A percentile compares a stretch with the other conserved stretches of the same genome.
Conservation (phyloP, 805 yeast genomes). For the Nakazawaea laoshanensis region DNA sequence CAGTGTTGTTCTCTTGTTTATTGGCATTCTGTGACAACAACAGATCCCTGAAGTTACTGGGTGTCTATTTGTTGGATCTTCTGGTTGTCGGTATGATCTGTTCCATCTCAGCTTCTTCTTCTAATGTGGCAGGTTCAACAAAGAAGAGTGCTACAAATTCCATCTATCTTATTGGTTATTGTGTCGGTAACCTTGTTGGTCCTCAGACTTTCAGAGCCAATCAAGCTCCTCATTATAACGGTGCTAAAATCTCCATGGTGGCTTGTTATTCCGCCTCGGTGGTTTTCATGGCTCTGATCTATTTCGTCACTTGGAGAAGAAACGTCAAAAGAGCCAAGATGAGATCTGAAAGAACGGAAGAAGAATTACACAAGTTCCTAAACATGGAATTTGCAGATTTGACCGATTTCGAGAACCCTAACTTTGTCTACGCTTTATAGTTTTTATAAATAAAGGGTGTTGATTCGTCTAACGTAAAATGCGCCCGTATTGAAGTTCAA, state of each 20-base stretch:
- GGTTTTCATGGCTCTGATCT: constrained; percentile 22
- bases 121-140: constrained; percentile 56
- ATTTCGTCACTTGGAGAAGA: constrained; percentile 23
- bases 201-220: constrained; percentile 55
- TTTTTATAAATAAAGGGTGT: neutral
- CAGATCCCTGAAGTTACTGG: constrained; percentile 12
- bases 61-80: constrained; percentile 13
- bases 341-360: constrained; percentile 18
- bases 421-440: constrained; percentile 23
- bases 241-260: constrained; percentile 46
- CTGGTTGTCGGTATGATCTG: constrained; percentile 21
- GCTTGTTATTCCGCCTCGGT: constrained; percentile 36
- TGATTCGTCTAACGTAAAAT: constrained; percentile 18
- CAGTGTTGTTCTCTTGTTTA: constrained; percentile 19
- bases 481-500: constrained; percentile 45
- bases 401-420: constrained; percentile 33
- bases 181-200: constrained; percentile 59
- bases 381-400: constrained; percentile 34
- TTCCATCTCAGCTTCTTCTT: constrained; percentile 21
- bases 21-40: constrained; percentile 17
- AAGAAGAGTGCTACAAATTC: constrained; percentile 50
- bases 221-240: constrained; percentile 49
- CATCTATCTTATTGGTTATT: constrained; percentile 48
- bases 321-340: constrained; percentile 32
- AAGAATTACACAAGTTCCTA: constrained; percentile 18